Evolutionary conservation across 2,329 filamentous ascomycete genomes (phyloP).

Genomic region (Elsinoe arachidis): DNA sequence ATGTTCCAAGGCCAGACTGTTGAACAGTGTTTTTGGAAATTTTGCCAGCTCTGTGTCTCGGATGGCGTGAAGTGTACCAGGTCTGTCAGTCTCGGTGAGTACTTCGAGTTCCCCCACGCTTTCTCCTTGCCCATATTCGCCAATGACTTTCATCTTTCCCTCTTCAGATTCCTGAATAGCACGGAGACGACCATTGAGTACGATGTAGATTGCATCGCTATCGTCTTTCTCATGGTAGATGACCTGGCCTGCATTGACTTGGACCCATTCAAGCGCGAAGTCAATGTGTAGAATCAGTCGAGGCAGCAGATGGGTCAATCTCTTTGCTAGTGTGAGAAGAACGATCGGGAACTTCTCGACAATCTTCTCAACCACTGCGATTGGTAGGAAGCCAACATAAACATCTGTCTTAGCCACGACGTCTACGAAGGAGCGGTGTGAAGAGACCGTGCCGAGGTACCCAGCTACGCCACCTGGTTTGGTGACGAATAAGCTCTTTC

Average conservation of each 20-base stretch:
- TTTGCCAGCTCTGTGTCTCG: slow-evolving; percentile 94
- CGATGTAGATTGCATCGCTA: slow-evolving; percentile 96
- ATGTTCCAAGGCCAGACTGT: slow-evolving; percentile 93
- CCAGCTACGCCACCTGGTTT: slow-evolving; percentile 92
- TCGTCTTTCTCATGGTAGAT: slow-evolving; percentile 91
- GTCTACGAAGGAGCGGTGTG: slow-evolving; percentile 91
- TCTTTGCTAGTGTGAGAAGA: slow-evolving; percentile 89
- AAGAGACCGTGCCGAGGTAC: slow-evolving; percentile 89
- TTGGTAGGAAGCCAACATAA: slow-evolving; percentile 89
- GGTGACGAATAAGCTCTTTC: slow-evolving; percentile 75
- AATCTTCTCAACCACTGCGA: slow-evolving; percentile 77
- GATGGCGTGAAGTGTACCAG: slow-evolving; percentile 88
- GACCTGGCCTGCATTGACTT: slow-evolving; percentile 89
- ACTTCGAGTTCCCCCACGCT: slow-evolving; percentile 97
- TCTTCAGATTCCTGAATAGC: slow-evolving; percentile 74
- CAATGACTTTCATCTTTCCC: slow-evolving; percentile 74
- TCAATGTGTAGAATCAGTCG: slow-evolving; percentile 91
- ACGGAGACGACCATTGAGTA: slow-evolving; percentile 83
- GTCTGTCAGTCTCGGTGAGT: slow-evolving; percentile 84
- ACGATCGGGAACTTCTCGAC: slow-evolving; percentile 89
- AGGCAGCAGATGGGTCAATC: slow-evolving; percentile 80
- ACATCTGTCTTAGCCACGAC: slow-evolving; percentile 97
- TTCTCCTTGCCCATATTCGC: slow-evolving; percentile 93
- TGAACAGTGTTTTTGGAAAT: slow-evolving; percentile 91
- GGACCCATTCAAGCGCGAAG: slow-evolving; percentile 96